phyloP scores from a whole-genome alignment of 306 rosid species.

The Astragalus membranaceus region DNA sequence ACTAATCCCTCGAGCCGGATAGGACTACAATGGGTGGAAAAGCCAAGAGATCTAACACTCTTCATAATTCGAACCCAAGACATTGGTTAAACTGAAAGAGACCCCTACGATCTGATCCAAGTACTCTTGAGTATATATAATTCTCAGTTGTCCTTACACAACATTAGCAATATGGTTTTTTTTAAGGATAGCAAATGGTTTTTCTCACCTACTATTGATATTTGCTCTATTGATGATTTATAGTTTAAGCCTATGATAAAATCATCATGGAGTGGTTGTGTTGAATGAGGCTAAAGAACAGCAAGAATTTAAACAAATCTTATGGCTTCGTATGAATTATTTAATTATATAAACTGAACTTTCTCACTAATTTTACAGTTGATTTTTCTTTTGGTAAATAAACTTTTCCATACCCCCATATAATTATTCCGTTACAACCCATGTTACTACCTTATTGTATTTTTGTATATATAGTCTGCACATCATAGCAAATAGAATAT shows the following conservation, averaged over 20 bases:
- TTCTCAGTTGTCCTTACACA: background rate
- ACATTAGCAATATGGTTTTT: background rate
- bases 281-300: background rate
- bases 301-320: background rate
- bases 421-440: background rate
- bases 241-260: background rate
- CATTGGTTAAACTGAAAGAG: too few relatives aligned
- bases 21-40: too few relatives aligned
- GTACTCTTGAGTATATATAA: too few relatives aligned
- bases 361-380: background rate
- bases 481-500: background rate
- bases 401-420: background rate
- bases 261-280: background rate
- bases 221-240: background rate
- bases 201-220: background rate
- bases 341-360: background rate
- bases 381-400: background rate
- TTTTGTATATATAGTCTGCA: background rate
- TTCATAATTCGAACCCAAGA: too few relatives aligned
- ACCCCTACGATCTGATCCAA: too few relatives aligned
- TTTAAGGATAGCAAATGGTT: too few relatives aligned
- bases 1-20: too few relatives aligned
- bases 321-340: background rate
- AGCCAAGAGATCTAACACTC: too few relatives aligned
- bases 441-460: background rate